Percentiles rank a stretch among this genome's conserved stretches.
phyloP scores from a whole-genome alignment of 176 grass and related monocot genomes.

The Aegilops speltoides region DNA sequence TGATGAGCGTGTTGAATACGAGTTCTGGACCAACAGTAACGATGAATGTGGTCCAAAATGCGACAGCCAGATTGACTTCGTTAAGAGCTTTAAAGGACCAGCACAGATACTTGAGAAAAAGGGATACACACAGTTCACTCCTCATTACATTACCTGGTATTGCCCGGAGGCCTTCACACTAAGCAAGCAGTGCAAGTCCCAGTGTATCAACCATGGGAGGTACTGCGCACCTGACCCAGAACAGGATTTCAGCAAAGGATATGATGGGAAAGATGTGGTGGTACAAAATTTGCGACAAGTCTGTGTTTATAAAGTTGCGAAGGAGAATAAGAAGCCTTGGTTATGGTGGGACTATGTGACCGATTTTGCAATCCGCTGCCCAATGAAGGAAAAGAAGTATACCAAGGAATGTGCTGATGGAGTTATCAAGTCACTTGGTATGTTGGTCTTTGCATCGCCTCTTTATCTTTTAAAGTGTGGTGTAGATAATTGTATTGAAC shows the following conservation, averaged over 20 bases:
- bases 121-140: constrained; percentile 77
- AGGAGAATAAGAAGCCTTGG: constrained; percentile 75
- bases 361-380: constrained; percentile 81
- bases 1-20: constrained; percentile 86
- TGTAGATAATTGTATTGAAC: background rate
- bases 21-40: constrained; percentile 91
- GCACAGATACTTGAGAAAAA: constrained; percentile 87
- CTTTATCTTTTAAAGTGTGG: background rate
- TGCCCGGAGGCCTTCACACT: constrained; percentile 77
- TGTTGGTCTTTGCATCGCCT: background rate
- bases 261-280: constrained; percentile 95
- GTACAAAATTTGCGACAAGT: constrained; percentile 84
- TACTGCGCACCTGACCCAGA: constrained; percentile 89
- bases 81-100: constrained; percentile 80
- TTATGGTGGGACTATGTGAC: constrained; percentile 97
- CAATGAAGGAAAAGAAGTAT: constrained; percentile 91
- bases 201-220: constrained; percentile 84
- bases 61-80: constrained; percentile 85
- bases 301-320: constrained; percentile 73
- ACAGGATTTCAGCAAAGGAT: constrained; percentile 94
- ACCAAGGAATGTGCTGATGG: constrained; percentile 82
- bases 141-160: constrained; percentile 95
- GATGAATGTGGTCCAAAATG: constrained; percentile 92
- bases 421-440: constrained; percentile 90
- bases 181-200: constrained; percentile 92